Conservation (phyloP, 1,284 basidiomycete genomes). For the Blastosporella zonata region DNA sequence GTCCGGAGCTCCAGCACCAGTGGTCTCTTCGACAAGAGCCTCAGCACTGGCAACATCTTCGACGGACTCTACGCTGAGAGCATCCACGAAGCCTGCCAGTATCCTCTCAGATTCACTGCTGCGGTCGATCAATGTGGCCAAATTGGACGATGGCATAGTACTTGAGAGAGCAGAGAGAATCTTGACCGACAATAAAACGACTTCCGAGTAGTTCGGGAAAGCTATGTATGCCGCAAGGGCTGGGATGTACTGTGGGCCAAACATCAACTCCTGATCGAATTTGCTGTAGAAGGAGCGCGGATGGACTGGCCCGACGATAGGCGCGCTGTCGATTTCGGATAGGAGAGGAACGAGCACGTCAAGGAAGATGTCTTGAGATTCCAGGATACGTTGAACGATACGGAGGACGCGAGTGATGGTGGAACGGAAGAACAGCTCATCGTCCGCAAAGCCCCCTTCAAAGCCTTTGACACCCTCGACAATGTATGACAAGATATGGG, state of each 20-base stretch:
- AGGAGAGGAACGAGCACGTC: slow-evolving; percentile 85
- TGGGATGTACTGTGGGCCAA: slow-evolving; percentile 73
- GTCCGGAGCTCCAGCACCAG: slow-evolving; percentile 69
- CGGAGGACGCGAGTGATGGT: slow-evolving; percentile 82
- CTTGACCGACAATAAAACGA: slow-evolving; percentile 79
- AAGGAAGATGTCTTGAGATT: slow-evolving; percentile 86
- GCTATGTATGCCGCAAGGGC: slow-evolving; percentile 82
- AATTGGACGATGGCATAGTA: slow-evolving; percentile 57
- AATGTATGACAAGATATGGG: slow-evolving; percentile 73
- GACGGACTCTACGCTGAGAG: slow-evolving; percentile 62
- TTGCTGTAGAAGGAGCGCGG: slow-evolving; percentile 69
- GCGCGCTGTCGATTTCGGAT: slow-evolving; percentile 57
- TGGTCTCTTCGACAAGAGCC: slow-evolving; percentile 54
- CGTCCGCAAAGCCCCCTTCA: slow-evolving; percentile 65
- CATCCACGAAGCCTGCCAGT: slow-evolving; percentile 71
- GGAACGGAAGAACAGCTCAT: slow-evolving; percentile 68
- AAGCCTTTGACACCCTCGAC: slow-evolving; percentile 76
- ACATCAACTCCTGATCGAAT: slow-evolving; percentile 82
- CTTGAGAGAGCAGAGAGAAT: slow-evolving; percentile 71
- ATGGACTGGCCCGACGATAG: slow-evolving; percentile 51
- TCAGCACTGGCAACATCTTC: slow-evolving; percentile 62
- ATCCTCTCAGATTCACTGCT: slow-evolving; percentile 88
- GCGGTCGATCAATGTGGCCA: slow-evolving; percentile 80
- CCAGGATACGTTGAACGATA: slow-evolving; percentile 80
- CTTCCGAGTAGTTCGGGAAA: slow-evolving; percentile 68